Evolutionary conservation across 495 filamentous ascomycete species (phyloP).

Genomic region (Parmelia sp.): DNA sequence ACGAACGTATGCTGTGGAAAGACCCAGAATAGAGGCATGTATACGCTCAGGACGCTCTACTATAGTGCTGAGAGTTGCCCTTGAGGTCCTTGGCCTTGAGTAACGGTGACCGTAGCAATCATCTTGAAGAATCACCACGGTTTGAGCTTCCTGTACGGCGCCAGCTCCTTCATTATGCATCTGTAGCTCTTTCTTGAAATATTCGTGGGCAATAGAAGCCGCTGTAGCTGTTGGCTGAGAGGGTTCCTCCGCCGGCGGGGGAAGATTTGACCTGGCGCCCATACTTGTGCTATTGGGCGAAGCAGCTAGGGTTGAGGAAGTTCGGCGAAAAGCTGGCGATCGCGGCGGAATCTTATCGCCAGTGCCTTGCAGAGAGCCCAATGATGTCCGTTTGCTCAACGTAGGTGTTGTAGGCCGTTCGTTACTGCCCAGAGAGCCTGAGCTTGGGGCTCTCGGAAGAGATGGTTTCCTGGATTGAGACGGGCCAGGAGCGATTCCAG

Average conservation of each 20-base stretch:
- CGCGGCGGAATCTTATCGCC: conserved; percentile 34
- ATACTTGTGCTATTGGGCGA: conserved; percentile 34
- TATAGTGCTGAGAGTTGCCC: conserved; percentile 60
- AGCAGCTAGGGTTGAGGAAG: conserved; percentile 42
- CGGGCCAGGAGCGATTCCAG: conserved; percentile 26
- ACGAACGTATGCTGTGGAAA: conserved; percentile 81
- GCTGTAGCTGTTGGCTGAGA: conserved; percentile 51
- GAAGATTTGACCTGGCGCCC: conserved; percentile 29
- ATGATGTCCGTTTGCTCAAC: conserved; percentile 43
- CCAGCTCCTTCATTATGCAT: conserved; percentile 44
- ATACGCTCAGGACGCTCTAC: conserved; percentile 91
- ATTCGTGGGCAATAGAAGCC: conserved; percentile 58
- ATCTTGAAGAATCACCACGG: conserved; percentile 81
- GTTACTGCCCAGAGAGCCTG: conserved; percentile 46
- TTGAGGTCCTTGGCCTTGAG: conserved; percentile 68
- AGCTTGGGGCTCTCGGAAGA: conserved; percentile 47
- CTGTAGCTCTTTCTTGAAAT: conserved; percentile 64
- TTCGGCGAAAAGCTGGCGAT: conserved; percentile 38
- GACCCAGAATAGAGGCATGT: conserved; percentile 71
- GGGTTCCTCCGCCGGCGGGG: conserved; percentile 30
- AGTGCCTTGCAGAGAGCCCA: conserved; percentile 40
- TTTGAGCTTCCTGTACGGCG: conserved; percentile 50
- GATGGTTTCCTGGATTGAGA: conserved; percentile 34
- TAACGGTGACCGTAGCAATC: conserved; percentile 89
- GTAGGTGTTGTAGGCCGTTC: conserved; percentile 38